Base-by-base conservation (phyloP, 495 filamentous ascomycete genomes). In the Aspergillus funiculosus region DNA sequence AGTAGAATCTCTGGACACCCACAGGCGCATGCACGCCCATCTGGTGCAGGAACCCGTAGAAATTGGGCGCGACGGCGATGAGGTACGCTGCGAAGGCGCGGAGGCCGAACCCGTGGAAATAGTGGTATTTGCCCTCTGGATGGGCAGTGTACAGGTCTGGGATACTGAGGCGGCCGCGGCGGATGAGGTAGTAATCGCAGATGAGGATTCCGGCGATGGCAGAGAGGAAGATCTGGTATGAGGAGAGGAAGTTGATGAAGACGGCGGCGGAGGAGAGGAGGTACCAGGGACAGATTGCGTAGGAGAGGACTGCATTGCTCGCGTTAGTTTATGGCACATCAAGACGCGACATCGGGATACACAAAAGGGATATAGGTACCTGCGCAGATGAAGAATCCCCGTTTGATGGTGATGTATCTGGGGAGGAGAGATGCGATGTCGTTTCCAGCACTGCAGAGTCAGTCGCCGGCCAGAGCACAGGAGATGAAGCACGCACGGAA, bases 11-110 rank as follows among this genome's bases (percentile, higher is more conserved):
- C 20, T 56, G 39, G 9, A 64, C 58, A 0, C 58, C 57, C 7
- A 45, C 1, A 5, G 63, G 61, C 5, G 63, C 65, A 9, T 34
- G 40, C 7, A 68, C 63, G 6, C 65, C 65, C 61, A 64, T 64
- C 18, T 66, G 59, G 35, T 60, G 54, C 21, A 68, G 48, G 32
- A 68, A 68, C 0, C 62, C 62, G 24, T 66, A 68, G 44, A 66
- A 66, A 24, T 68, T 54, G 0, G 56, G 56, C 20, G 59, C 56
- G 2, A 59, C 25, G 7, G 58, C 60, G 25, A 66, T 35, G n/a
- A 65, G 5, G 19, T 63, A 66, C 0, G 50, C 48, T 5, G 44
- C 32, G 30, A 63, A 58, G 0, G 57, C 60, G n/a, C 60, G 49
- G 0, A 39, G 39, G 20, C 60, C 60, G 28, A 56, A 58, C 3